These are phyloP conservation scores for Rutstroemia sp. DNA, from an alignment of 2,329 filamentous ascomycete genomes.

Conservation along the genomic window DNA sequence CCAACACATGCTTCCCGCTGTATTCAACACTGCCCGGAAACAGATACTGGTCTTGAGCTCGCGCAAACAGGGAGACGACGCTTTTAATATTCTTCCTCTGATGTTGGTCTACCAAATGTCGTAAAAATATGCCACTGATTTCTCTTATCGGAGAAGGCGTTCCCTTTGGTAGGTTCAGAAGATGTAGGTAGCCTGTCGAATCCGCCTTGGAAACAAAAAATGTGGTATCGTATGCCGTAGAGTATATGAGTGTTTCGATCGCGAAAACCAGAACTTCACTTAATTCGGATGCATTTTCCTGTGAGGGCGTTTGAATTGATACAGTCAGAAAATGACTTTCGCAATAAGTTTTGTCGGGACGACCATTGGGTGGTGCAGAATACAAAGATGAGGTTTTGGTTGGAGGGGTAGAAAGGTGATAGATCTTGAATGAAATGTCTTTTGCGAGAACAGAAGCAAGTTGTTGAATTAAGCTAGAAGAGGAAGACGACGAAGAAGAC, in stretches of 20 bases:
- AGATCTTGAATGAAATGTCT: slow-evolving; percentile 55
- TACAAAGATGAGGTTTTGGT: slow-evolving; percentile 69
- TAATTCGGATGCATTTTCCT: slow-evolving; percentile 19
- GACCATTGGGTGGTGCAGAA: slow-evolving; percentile 64
- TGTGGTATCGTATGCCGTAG: slow-evolving; percentile 70
- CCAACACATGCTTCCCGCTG: slow-evolving; percentile 77
- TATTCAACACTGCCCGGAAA: slow-evolving; percentile 91
- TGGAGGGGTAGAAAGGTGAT: slow-evolving; percentile 84
- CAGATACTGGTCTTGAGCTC: slow-evolving; percentile 87
- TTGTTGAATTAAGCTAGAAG: slow-evolving; percentile 22
- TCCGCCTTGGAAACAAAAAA: slow-evolving; percentile 96
- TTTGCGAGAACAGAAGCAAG: slow-evolving; percentile 40
- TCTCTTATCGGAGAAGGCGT: slow-evolving; percentile 65
- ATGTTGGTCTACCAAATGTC: slow-evolving; percentile 62
- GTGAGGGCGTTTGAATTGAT: slow-evolving; percentile 34
- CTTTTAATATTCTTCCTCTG: slow-evolving; percentile 58
- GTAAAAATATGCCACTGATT: slow-evolving; percentile 68
- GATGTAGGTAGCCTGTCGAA: slow-evolving; percentile 78
- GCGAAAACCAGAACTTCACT: slow-evolving; percentile 63
- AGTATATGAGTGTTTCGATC: slow-evolving; percentile 83
- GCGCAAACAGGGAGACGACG: slow-evolving; percentile 83
- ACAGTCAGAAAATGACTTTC: slow-evolving; percentile 73
- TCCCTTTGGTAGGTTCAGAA: slow-evolving; percentile 55
- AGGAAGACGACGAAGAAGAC: slow-evolving; percentile 7
- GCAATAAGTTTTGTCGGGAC: slow-evolving; percentile 71